phyloP scores from a whole-genome alignment of 106 monocot genomes.

The Xerophyta viscosa region DNA sequence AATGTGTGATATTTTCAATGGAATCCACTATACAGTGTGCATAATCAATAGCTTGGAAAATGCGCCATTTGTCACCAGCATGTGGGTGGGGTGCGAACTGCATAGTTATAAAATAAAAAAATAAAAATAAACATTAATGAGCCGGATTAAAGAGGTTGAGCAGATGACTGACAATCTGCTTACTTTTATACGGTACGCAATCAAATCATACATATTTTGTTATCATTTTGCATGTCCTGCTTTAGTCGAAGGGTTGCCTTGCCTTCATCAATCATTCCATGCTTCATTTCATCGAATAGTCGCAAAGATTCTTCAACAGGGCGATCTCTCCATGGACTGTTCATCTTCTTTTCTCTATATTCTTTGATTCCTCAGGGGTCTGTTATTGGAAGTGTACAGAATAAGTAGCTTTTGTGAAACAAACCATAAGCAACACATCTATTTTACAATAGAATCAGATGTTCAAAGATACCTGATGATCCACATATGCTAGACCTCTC shows the following conservation, averaged over 20 bases:
- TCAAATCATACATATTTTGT: conserved; percentile 98
- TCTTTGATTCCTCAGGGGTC: conserved; percentile 86
- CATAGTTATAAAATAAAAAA: conserved; percentile 8
- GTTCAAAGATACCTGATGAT: conserved; percentile 81
- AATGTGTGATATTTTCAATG: conserved; percentile 94
- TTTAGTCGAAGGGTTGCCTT: conserved; percentile 94
- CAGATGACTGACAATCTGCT: conserved; percentile 3
- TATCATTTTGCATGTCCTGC: conserved; percentile 97
- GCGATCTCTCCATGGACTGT: conserved; percentile 97
- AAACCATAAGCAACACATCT: neutral
- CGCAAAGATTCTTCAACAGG: conserved; percentile 78
- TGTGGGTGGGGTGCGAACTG: conserved; percentile 97
- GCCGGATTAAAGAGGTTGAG: conserved; percentile 1
- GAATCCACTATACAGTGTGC: conserved; percentile 98
- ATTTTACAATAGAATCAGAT: neutral
- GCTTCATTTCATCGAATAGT: conserved; percentile 85
- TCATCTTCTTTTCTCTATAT: conserved; percentile 84
- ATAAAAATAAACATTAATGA: neutral
- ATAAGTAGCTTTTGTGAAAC: neutral
- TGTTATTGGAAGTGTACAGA: conserved; percentile 12
- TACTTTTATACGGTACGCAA: conserved; percentile 97
- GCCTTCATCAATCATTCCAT: conserved; percentile 84
- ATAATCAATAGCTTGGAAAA: conserved; percentile 97
- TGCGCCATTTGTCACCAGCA: conserved; percentile 98
- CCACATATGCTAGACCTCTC: conserved; percentile 79